Percentiles rank a stretch among this genome's conserved stretches.
These are phyloP conservation scores for Ophiostoma himal-ulmi DNA, from an alignment of 2,329 filamentous ascomycete genomes.

Conservation along the genomic window DNA sequence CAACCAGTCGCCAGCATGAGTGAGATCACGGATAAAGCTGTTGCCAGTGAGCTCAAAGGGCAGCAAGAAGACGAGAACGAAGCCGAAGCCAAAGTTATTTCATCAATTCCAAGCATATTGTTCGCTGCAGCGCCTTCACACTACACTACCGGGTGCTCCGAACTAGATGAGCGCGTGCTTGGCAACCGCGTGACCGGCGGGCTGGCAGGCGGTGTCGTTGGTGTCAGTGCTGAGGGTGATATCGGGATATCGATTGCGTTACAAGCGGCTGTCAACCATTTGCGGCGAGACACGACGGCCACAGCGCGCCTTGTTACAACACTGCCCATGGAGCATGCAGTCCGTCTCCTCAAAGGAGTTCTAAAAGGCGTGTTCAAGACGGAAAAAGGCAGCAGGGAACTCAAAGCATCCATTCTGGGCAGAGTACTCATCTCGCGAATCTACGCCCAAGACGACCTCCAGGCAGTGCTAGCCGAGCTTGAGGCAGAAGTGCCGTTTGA, in stretches of 20 bases:
- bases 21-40: neutral
- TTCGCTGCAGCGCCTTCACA: neutral
- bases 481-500: conserved; percentile 20
- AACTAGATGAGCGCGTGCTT: conserved; percentile 46
- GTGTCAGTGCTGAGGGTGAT: conserved; percentile 49
- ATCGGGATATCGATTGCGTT: conserved; percentile 34
- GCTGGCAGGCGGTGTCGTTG: conserved; percentile 37
- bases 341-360: conserved; percentile 40
- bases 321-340: conserved; percentile 38
- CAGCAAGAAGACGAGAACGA: neutral
- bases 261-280: conserved; percentile 41
- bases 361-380: conserved; percentile 30
- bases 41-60: neutral
- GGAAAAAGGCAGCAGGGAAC: conserved; percentile 14
- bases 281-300: conserved; percentile 31
- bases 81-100: neutral
- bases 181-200: conserved; percentile 41
- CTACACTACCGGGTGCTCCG: conserved; percentile 42
- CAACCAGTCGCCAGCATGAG: neutral
- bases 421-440: conserved; percentile 50
- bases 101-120: neutral
- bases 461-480: conserved; percentile 49
- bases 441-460: conserved; percentile 54
- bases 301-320: conserved; percentile 45
- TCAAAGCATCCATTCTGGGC: conserved; percentile 36